phyloP scores from a whole-genome alignment of 768 basidiomycete species.

The Pholiota conissans region DNA sequence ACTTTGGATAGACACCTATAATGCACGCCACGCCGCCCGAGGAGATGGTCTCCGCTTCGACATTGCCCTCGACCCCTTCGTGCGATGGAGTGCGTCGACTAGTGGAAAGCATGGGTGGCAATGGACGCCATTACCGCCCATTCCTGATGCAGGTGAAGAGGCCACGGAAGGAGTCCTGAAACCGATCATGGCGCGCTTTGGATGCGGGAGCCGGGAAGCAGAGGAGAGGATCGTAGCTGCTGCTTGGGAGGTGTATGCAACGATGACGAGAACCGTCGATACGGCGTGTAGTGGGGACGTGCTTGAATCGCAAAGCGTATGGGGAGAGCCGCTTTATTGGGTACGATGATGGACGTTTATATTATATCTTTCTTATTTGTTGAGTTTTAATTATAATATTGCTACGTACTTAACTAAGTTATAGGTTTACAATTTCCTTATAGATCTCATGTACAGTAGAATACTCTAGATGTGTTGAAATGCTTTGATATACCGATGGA shows the following conservation, averaged over 20 bases:
- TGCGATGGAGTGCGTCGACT: not conserved
- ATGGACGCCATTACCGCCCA: not conserved
- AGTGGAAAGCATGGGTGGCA: not conserved
- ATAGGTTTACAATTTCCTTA: no score
- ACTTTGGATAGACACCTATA: constrained; percentile 1
- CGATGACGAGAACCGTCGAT: not conserved
- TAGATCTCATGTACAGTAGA: no score
- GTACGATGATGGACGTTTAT: not conserved
- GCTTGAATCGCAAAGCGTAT: not conserved
- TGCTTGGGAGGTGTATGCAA: not conserved
- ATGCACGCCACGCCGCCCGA: not conserved
- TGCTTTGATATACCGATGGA: no score
- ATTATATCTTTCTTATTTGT: no score
- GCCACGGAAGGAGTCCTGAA: not conserved
- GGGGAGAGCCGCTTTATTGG: not conserved
- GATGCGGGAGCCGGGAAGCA: not conserved
- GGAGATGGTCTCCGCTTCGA: not conserved
- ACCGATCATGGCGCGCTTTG: not conserved
- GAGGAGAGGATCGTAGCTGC: not conserved
- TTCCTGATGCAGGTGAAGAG: not conserved
- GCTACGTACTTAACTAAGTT: no score
- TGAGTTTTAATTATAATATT: no score
- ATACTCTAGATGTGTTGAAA: no score
- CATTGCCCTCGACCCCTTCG: not conserved
- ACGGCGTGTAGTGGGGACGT: not conserved